Conservation (phyloP, 1,139 yeast genomes). For the Protomyces inundatus region DNA sequence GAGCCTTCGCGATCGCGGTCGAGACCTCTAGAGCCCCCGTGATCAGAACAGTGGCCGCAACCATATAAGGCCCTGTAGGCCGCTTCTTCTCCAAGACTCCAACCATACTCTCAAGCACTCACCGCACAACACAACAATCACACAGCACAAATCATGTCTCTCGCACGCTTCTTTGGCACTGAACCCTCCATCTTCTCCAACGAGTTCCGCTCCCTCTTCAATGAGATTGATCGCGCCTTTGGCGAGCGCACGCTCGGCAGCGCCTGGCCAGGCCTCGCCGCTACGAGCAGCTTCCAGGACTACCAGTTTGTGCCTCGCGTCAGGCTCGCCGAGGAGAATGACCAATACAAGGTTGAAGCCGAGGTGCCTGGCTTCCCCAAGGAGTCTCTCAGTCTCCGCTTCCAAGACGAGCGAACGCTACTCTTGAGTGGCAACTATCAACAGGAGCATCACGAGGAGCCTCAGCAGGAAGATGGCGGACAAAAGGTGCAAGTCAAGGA, state of each 20-base stretch:
- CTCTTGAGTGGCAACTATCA: constrained; percentile 10
- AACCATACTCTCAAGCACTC: no score
- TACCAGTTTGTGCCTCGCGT: constrained; percentile 4
- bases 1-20: no score
- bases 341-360: constrained; percentile 12
- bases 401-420: constrained; percentile 1
- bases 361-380: constrained; percentile 22
- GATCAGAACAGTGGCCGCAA: no score
- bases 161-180: neutral
- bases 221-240: constrained; percentile 4
- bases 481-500: neutral
- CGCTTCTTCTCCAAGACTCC: no score
- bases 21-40: no score
- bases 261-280: neutral
- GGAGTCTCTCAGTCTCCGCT: constrained; percentile 9
- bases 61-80: no score
- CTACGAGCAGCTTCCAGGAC: neutral
- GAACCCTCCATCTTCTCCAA: constrained; percentile 12
- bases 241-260: neutral
- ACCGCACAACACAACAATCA: neutral
- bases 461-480: neutral
- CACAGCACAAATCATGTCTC: neutral
- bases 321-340: constrained; percentile 2
- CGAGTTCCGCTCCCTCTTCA: constrained; percentile 11
- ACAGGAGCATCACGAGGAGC: constrained; percentile 1